Percentiles rank a stretch among this genome's conserved stretches.
Conservation (phyloP, 768 basidiomycete species). For the Tubosaeta sp. region DNA sequence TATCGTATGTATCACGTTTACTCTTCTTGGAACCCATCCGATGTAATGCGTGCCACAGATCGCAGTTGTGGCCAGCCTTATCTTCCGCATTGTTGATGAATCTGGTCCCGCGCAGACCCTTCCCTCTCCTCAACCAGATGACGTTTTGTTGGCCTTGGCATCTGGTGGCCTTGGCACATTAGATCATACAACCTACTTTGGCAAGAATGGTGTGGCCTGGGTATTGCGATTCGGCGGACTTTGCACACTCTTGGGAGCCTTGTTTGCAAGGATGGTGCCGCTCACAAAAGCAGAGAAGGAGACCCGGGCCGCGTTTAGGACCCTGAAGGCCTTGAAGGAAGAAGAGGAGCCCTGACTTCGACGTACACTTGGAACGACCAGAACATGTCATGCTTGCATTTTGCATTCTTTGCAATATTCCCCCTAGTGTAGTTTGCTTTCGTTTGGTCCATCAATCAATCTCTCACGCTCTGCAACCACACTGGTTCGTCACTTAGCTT, state of each 20-base stretch:
- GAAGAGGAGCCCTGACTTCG: slow-evolving; percentile 45
- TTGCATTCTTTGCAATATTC: slow-evolving; percentile 5
- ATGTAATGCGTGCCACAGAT: slow-evolving; percentile 45
- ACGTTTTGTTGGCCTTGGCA: slow-evolving; percentile 18
- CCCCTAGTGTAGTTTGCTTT: slow-evolving; percentile 1
- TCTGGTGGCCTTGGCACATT: slow-evolving; percentile 24
- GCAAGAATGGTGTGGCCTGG: slow-evolving; percentile 92
- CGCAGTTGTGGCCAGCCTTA: slow-evolving; percentile 78
- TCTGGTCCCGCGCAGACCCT: slow-evolving; percentile 4
- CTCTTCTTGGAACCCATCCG: neutral
- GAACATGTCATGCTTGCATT: slow-evolving; percentile 15
- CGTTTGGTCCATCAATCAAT: neutral
- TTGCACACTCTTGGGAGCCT: slow-evolving; percentile 76
- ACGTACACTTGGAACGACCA: neutral
- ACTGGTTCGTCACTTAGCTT: neutral
- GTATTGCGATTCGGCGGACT: slow-evolving; percentile 89
- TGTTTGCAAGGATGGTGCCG: slow-evolving; percentile 76
- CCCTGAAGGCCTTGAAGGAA: slow-evolving; percentile 72
- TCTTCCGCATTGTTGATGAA: slow-evolving; percentile 80
- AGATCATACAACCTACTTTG: slow-evolving; percentile 57
- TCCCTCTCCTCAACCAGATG: slow-evolving; percentile 29
- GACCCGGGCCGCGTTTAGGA: slow-evolving; percentile 75
- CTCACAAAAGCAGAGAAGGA: slow-evolving; percentile 89
- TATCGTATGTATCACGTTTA: slow-evolving; percentile 52
- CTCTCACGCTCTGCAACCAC: neutral